Evolutionary conservation across 257 asterid genomes (phyloP).

Genomic region (Penstemon eatonii): DNA sequence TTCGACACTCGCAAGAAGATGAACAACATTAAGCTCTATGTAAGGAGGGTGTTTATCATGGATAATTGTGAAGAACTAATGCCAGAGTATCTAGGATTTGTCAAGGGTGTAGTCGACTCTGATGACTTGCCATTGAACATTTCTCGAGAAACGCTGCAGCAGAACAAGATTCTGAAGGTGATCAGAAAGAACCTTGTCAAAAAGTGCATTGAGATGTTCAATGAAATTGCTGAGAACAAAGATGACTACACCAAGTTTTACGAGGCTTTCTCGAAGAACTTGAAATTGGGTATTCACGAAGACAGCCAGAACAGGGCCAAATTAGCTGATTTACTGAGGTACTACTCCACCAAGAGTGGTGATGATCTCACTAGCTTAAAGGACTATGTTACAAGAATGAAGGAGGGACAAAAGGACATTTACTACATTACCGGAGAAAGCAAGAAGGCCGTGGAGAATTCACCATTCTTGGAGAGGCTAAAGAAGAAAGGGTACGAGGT

Average conservation of each 20-base stretch:
- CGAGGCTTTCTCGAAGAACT: constrained; percentile 75
- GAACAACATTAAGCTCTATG: constrained; percentile 80
- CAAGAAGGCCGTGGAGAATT: constrained; percentile 76
- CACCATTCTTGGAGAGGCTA: constrained; percentile 74
- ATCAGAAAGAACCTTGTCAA: constrained; percentile 77
- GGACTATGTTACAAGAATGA: constrained; percentile 85
- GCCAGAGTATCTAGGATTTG: constrained; percentile 70
- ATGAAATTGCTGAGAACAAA: constrained; percentile 75
- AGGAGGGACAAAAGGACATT: constrained; percentile 82
- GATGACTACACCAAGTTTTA: constrained; percentile 76
- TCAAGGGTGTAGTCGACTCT: constrained; percentile 77
- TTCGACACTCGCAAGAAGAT: constrained; percentile 70
- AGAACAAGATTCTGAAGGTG: constrained; percentile 76
- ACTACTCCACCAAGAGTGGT: constrained; percentile 73
- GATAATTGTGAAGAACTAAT: constrained; percentile 80
- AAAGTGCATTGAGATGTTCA: constrained; percentile 85
- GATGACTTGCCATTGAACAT: constrained; percentile 82
- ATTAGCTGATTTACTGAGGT: constrained; percentile 68
- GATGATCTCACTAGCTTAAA: constrained; percentile 80
- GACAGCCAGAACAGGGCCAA: constrained; percentile 76
- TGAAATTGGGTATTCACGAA: constrained; percentile 78
- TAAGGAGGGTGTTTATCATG: constrained; percentile 77
- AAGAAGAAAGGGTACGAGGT: constrained; percentile 86
- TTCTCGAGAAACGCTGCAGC: constrained; percentile 77
- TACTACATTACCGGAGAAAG: constrained; percentile 81